These are phyloP conservation scores for Vickermania ingenoplastis DNA, from an alignment of 208 protist species.

Conservation along the genomic window DNA sequence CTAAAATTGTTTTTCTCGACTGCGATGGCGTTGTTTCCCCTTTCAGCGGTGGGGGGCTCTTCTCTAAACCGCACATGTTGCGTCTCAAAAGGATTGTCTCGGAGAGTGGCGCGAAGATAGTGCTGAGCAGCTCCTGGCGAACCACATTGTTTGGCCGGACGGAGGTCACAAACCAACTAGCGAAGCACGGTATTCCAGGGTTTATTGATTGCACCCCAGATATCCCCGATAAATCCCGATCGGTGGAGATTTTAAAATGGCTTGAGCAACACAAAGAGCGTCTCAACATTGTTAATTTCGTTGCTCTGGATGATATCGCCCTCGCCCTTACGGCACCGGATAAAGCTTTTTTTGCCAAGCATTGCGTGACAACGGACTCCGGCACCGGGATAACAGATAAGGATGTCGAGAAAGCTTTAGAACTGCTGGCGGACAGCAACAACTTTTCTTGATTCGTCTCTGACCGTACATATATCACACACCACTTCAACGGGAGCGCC, in stretches of 20 bases:
- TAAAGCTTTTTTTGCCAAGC: slow-evolving; percentile 43
- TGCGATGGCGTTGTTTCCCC: slow-evolving; percentile 72
- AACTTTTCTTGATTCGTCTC: slow-evolving; percentile 16
- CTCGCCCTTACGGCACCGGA: slow-evolving; percentile 34
- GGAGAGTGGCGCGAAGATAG: slow-evolving; percentile 47
- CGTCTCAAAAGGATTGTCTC: slow-evolving; percentile 34
- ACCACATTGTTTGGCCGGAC: slow-evolving; percentile 45
- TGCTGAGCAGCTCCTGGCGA: slow-evolving; percentile 63
- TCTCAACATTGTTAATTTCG: slow-evolving; percentile 64
- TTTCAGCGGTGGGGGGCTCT: slow-evolving; percentile 24
- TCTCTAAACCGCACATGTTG: slow-evolving; percentile 32
- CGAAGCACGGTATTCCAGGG: slow-evolving; percentile 22
- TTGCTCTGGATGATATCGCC: slow-evolving; percentile 67
- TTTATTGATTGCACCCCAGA: slow-evolving; percentile 53
- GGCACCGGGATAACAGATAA: slow-evolving; percentile 40
- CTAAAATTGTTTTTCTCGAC: slow-evolving; percentile 66
- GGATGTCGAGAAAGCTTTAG: slow-evolving; percentile 28
- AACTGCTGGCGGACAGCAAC: slow-evolving; percentile 39
- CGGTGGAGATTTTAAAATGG: slow-evolving; percentile 51
- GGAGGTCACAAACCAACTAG: slow-evolving; percentile 46
- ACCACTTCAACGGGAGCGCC: not conserved
- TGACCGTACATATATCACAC: not conserved
- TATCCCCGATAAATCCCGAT: slow-evolving; percentile 16
- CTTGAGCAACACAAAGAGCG: slow-evolving; percentile 36
- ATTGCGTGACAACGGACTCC: slow-evolving; percentile 42